A percentile compares a stretch with the other conserved stretches of the same genome.
phyloP scores from a whole-genome alignment of 179 eudicot species.

The Monotropa hypopitys region DNA sequence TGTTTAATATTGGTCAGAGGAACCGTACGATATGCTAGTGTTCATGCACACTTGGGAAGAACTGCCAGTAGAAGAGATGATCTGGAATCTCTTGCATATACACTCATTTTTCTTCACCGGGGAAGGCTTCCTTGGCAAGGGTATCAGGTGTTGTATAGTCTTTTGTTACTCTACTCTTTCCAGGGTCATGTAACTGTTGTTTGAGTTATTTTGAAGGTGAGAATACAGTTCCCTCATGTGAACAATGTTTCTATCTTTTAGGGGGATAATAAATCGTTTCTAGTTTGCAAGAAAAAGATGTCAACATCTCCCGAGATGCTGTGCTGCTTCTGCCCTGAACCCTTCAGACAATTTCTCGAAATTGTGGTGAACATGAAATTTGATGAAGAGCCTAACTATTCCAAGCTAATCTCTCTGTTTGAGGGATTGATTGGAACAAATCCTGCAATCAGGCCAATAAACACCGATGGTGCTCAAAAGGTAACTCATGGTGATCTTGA shows the following conservation, averaged over 20 bases:
- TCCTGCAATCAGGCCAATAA: slow-evolving; percentile 71
- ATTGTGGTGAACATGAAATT: slow-evolving; percentile 77
- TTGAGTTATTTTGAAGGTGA: neutral
- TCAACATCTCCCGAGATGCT: slow-evolving; percentile 67
- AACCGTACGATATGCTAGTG: slow-evolving; percentile 89
- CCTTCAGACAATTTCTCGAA: slow-evolving; percentile 66
- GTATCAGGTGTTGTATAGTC: slow-evolving; percentile 42
- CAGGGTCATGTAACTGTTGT: neutral
- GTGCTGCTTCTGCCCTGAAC: slow-evolving; percentile 68
- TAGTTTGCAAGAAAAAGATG: slow-evolving; percentile 91
- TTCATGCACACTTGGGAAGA: slow-evolving; percentile 90
- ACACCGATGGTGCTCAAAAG: slow-evolving; percentile 90
- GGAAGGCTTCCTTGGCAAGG: slow-evolving; percentile 96
- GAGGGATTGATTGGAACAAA: slow-evolving; percentile 66
- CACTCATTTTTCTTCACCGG: slow-evolving; percentile 67
- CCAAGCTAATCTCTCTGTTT: slow-evolving; percentile 68
- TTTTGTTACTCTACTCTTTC: slow-evolving; percentile 5
- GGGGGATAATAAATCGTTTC: slow-evolving; percentile 87
- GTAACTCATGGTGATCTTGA: slow-evolving; percentile 20
- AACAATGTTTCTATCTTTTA: slow-evolving; percentile 12
- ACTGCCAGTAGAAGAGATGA: slow-evolving; percentile 90
- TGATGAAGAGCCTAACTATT: slow-evolving; percentile 85
- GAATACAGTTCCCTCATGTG: neutral
- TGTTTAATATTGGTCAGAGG: slow-evolving; percentile 32
- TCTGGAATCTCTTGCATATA: slow-evolving; percentile 82